These are phyloP conservation scores for Leccinum variabile DNA, from an alignment of 1,284 basidiomycete genomes.

Conservation along the genomic window DNA sequence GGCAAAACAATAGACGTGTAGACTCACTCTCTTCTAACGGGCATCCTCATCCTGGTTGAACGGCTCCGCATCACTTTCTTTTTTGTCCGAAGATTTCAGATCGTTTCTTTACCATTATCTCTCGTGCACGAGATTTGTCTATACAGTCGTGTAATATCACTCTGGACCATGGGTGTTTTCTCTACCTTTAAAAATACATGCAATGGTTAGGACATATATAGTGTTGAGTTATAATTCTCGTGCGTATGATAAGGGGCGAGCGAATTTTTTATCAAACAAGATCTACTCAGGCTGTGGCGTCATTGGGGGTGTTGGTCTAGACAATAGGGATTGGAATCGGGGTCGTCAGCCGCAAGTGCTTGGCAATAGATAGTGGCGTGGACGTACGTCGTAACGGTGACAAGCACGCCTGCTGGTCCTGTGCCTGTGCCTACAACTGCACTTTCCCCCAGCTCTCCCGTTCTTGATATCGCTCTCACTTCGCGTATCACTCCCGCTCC, in stretches of 20 bases:
- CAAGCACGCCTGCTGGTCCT: background rate
- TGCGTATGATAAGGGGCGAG: background rate
- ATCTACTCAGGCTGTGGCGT: background rate
- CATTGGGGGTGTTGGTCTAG: background rate
- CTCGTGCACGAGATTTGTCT: constrained; percentile 6
- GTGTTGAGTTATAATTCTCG: constrained; percentile 2
- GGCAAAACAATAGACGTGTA: background rate
- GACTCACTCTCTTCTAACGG: constrained; percentile 1
- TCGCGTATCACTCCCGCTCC: background rate
- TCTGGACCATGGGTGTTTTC: constrained; percentile 8
- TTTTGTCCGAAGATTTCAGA: background rate
- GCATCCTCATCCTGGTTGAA: background rate
- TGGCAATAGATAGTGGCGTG: background rate
- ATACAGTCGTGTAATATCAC: constrained; percentile 31
- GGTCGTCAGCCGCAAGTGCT: background rate
- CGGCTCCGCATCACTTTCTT: constrained; percentile 4
- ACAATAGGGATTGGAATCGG: background rate
- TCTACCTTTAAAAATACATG: constrained; percentile 9
- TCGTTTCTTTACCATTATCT: background rate
- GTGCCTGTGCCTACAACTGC: background rate
- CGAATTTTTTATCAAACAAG: too few relatives aligned
- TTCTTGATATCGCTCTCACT: background rate
- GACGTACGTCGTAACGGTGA: background rate
- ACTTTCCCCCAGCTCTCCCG: background rate
- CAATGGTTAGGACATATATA: background rate